Conservation (phyloP, 768 basidiomycete species). For the Psilocybe subaeruginosa region DNA sequence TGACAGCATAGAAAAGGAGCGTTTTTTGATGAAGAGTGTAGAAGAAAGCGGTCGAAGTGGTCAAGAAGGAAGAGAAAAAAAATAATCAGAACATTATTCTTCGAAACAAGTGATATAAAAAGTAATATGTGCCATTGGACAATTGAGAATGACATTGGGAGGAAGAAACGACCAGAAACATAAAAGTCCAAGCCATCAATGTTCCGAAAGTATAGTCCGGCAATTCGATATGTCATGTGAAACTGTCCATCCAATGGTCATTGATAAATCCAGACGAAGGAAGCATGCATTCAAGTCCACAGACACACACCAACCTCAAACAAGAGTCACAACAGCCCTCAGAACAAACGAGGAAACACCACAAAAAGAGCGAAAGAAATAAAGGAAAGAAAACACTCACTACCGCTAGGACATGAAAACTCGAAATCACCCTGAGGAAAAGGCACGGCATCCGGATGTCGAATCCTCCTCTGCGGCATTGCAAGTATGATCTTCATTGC, state of each 20-base stretch:
- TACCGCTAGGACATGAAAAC: conserved; percentile 64
- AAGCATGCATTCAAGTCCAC: background rate
- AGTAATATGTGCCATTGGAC: background rate
- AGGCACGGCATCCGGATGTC: conserved; percentile 45
- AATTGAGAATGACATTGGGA: background rate
- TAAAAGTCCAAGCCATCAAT: background rate
- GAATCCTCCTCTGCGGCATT: conserved; percentile 31
- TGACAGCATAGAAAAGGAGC: background rate
- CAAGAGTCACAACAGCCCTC: background rate
- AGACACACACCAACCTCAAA: background rate
- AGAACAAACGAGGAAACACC: conserved; percentile 10
- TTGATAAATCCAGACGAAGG: background rate
- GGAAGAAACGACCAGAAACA: background rate
- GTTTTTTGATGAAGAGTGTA: background rate
- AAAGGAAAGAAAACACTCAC: conserved; percentile 57
- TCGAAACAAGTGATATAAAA: conserved; percentile 8
- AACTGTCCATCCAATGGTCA: background rate
- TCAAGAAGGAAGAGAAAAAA: conserved; percentile 10
- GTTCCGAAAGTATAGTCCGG: background rate
- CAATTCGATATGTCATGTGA: background rate
- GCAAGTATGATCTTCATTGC: conserved; percentile 43
- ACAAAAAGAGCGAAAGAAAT: conserved; percentile 21
- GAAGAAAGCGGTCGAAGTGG: background rate
- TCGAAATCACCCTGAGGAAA: conserved; percentile 60
- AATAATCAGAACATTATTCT: background rate